These are phyloP conservation scores for Diaporthe sp. DNA, from an alignment of 2,329 filamentous ascomycete genomes.

Conservation along the genomic window DNA sequence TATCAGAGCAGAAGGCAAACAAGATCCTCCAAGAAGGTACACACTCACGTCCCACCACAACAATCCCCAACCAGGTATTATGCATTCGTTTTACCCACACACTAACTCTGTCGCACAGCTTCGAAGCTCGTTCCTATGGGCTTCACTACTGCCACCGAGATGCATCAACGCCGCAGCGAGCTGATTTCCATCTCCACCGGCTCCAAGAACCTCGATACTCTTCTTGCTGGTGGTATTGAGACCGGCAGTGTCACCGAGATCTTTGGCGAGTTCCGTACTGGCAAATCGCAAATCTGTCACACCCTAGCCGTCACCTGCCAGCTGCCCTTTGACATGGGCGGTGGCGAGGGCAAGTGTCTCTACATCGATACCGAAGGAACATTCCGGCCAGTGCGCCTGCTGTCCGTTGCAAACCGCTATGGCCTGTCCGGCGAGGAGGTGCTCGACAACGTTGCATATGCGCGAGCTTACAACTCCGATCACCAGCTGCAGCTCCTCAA, in stretches of 20 bases:
- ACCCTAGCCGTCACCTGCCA: constrained; percentile 99
- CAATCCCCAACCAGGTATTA: not conserved
- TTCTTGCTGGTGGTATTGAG: constrained; percentile 94
- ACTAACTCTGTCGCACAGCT: constrained; percentile 64
- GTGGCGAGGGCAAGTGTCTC: constrained; percentile 96
- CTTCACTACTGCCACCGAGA: constrained; percentile 98
- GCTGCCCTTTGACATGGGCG: constrained; percentile 98
- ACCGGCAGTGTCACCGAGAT: constrained; percentile 98
- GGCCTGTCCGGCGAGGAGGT: constrained; percentile 97
- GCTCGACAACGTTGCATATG: constrained; percentile 97
- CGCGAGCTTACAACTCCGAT: constrained; percentile 97
- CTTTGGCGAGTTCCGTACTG: constrained; percentile 97
- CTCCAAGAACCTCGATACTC: constrained; percentile 95
- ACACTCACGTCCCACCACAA: not conserved
- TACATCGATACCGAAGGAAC: constrained; percentile 99
- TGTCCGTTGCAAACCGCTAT: constrained; percentile 94
- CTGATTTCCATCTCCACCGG: constrained; percentile 98
- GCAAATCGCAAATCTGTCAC: constrained; percentile 98
- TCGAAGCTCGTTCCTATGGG: constrained; percentile 98
- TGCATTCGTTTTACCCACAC: constrained; percentile 15
- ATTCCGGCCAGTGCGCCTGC: constrained; percentile 90
- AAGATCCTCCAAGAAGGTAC: constrained; percentile 92
- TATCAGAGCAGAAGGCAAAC: constrained; percentile 95
- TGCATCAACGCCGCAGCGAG: constrained; percentile 97
- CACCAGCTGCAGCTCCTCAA: constrained; percentile 96